Base-by-base conservation (phyloP, 352 stramenopile genomes). In the Phytophthora colocasiae region DNA sequence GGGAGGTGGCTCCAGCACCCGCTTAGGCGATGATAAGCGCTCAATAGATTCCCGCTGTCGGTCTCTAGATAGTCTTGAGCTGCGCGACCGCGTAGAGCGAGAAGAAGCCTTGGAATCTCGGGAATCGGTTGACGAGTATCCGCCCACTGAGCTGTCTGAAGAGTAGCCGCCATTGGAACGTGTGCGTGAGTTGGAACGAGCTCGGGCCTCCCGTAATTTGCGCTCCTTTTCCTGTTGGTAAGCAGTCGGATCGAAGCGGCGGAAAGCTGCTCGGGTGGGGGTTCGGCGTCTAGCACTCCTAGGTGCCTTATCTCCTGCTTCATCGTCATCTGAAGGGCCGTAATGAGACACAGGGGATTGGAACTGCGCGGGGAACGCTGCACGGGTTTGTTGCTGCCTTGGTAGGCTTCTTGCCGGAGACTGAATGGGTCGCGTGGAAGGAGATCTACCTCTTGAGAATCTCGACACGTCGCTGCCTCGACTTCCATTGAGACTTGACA, bases 181-280 rank as follows among this genome's bases (percentile, higher is more conserved):
- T 45, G 68, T 63, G 2, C 68, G 63, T 3, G 63, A 62, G 32
- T 57, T 70, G 17, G 83, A 87, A 3, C 69, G 61, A 5, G 79
- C 78, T 17, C 75, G 77, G 29, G 64, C 60, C 40, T 73, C 63
- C 6, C 73, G 79, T 47, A 83, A 56, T 50, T 89, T 89, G 3
- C 73, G 83, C 40, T 92, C 73, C 14, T 81, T 82, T 47, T 95
- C 83, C 49, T 82, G 73, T 60, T 95, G 85, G 70, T 95, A 95
- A 11, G 87, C 87, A 9, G 87, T 95, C 7, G 85, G 87, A 45
- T 95, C 85, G 56, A 95, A 95, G 14, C 85, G 80, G 24, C 80
- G 76, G 46, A 92, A 93, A 9, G 61, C 38, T 17, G 66, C 70
- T 10, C 71, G 64, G 22, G 56, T 44, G 6, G 66, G 46, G 3